Base-by-base conservation (phyloP, 2,329 filamentous ascomycete species). In the Beauveria brongniartii region DNA sequence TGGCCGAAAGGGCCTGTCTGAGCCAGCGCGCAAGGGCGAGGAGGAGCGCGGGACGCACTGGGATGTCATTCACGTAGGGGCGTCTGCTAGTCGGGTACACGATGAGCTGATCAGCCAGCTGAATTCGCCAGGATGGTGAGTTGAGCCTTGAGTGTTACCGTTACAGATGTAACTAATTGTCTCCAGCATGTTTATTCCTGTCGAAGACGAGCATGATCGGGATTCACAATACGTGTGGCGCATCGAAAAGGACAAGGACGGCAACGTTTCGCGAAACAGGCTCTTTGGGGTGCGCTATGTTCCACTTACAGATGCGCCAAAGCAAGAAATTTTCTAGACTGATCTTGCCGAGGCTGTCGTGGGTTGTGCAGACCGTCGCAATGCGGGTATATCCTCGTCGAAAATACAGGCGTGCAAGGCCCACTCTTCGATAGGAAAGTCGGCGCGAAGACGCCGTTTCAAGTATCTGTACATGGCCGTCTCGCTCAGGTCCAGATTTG, bases 51-150 rank as follows among this genome's bases (percentile, higher is more conserved):
- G 75, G 63, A 75, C 73, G 34, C 81, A 85, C 0, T 99, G 93
- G 80, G 91, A 97, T 79, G 92, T 90, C 2, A 97, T 99, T 63
- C 94, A 97, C 71, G 94, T 97, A 3, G 94, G 94, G 0, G 94
- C 94, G 0, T 90, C 91, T 8, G 93, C 93, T 0, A 82, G 77
- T 26, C 82, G 85, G 69, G 75, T 96, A 59, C 92, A 96, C 71
- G 70, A 82, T 20, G 82, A 83, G 62, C 74, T 97, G 65, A 75
- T 96, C 51, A 82, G 86, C 34, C 94, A 97, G 77, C 76, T 99
- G 66, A 85, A 85, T 64, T 77, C 82, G 3, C 93, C 93, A 0
- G 94, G 94, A 0, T 80, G 86, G 77, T 82, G 63, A 68, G 76
- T 68, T 58, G 18, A 50, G 4, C 2, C 3, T 18, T 20, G 20